phyloP scores from a whole-genome alignment of 2,329 filamentous ascomycete genomes.

The Ceratocystis huliohia region DNA sequence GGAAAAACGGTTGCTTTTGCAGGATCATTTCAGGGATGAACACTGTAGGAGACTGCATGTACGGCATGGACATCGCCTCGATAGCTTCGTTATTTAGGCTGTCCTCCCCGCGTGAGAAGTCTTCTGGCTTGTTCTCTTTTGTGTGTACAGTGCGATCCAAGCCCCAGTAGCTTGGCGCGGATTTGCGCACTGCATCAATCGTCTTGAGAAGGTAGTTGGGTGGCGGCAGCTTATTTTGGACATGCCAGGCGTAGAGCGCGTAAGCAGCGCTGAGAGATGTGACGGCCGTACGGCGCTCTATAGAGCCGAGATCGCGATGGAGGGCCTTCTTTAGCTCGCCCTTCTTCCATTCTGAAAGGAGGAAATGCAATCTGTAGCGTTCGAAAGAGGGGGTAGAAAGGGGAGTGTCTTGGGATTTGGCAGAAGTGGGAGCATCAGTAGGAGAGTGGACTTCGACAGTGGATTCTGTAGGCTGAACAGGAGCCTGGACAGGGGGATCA shows the following conservation, averaged over 20 bases:
- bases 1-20: constrained; percentile 21
- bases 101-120: constrained; percentile 17
- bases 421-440: background rate
- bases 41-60: constrained; percentile 25
- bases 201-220: constrained; percentile 9
- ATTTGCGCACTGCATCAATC: constrained; percentile 14
- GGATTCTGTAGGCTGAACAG: background rate
- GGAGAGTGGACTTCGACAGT: background rate
- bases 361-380: constrained; percentile 16
- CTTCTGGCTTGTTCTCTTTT: constrained; percentile 12
- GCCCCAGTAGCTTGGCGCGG: constrained; percentile 18
- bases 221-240: constrained; percentile 10
- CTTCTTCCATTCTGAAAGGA: constrained; percentile 17
- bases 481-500: background rate
- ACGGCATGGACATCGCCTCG: constrained; percentile 18
- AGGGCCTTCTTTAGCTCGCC: constrained; percentile 18
- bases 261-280: constrained; percentile 15
- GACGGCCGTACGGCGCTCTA: constrained; percentile 17
- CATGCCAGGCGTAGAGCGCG: constrained; percentile 13
- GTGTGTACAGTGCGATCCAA: constrained; percentile 12
- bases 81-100: constrained; percentile 16
- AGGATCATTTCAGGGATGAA: constrained; percentile 25
- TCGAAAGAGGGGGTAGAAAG: constrained; percentile 8
- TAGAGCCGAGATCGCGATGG: constrained; percentile 17
- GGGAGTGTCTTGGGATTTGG: background rate